Conservation (phyloP, 176 grass and related monocot species). For the Aechmea fasciata region DNA sequence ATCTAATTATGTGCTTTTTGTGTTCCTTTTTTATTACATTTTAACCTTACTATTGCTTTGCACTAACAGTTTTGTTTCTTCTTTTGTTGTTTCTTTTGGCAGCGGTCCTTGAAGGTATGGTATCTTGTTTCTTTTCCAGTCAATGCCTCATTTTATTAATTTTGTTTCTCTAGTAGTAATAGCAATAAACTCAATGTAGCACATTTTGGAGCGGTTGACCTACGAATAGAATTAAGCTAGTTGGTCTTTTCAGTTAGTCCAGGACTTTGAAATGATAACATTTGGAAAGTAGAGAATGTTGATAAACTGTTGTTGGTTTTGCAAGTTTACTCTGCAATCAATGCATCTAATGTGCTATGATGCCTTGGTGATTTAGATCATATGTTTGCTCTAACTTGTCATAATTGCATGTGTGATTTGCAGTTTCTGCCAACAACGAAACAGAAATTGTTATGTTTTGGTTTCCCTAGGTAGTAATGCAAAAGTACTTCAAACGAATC, state of each 20-base stretch:
- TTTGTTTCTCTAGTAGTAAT: constrained; percentile 4
- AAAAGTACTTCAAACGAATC: no score
- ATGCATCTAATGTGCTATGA: no score
- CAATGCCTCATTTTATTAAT: background rate
- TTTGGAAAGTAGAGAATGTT: background rate
- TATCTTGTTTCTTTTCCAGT: constrained; percentile 13
- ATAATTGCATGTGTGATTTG: no score
- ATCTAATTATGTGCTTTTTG: background rate
- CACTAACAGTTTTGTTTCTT: constrained; percentile 21
- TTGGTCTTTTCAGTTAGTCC: background rate
- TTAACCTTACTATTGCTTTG: constrained; percentile 17
- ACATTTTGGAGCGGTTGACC: background rate
- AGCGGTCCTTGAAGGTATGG: constrained; percentile 84
- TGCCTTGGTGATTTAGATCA: no score
- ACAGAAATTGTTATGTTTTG: no score
- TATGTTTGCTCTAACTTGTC: no score
- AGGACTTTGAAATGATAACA: background rate
- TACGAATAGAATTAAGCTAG: background rate
- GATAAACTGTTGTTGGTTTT: no score
- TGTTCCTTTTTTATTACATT: background rate
- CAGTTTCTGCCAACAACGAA: no score
- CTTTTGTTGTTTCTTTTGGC: constrained; percentile 36
- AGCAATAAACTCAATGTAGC: background rate
- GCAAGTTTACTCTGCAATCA: no score
- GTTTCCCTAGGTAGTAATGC: no score